Evolutionary conservation across 352 stramenopile genomes (phyloP), one percentile per base, ranked within the genome.

Genomic region (Pythium myriotylum): DNA sequence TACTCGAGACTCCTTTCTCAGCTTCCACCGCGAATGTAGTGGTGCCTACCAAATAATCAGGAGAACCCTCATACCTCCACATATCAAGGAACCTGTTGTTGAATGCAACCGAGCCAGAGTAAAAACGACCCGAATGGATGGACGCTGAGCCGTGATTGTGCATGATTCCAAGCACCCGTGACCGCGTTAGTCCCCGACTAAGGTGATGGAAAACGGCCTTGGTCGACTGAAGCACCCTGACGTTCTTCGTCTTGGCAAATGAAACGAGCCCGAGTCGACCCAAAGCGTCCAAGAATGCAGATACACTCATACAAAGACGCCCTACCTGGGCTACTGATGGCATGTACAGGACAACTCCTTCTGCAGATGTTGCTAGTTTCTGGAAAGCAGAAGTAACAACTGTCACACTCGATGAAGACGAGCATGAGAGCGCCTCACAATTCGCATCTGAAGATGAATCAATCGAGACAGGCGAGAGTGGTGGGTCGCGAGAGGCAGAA

Each of bases 81-180:
- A 91, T 88, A 55, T 89, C 81, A 33, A 93, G 72, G 40, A 91
- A 93, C 43, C 81, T 84, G 70, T 88, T 88, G 62, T 76, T 89
- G 67, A 93, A 91, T n/a, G 76, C 65, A 24, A 90, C 80, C 4
- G 79, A 86, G 22, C 84, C 81, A 0, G 75, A 83, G 65, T 90
- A 91, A 43, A 92, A 90, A 37, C 82, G 84, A 13, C 79, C 69
- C 23, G 77, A 77, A 65, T 91, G 78, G 48, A 91, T 76, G 9
- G 79, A 85, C 9, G 74, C 79, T 10, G 80, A 77, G 5, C 81
- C 77, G 49, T 91, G 79, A 49, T 85, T 92, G 23, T 79, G 72
- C 13, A 91, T 53, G 53, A 92, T 92, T 48, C 74, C 77, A 9
- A 89, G 65, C 26, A 89, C 80, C 14, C 84, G 65, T 2, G 79